phyloP scores from a whole-genome alignment of 2,329 filamentous ascomycete species.

The Fusarium paranaense region DNA sequence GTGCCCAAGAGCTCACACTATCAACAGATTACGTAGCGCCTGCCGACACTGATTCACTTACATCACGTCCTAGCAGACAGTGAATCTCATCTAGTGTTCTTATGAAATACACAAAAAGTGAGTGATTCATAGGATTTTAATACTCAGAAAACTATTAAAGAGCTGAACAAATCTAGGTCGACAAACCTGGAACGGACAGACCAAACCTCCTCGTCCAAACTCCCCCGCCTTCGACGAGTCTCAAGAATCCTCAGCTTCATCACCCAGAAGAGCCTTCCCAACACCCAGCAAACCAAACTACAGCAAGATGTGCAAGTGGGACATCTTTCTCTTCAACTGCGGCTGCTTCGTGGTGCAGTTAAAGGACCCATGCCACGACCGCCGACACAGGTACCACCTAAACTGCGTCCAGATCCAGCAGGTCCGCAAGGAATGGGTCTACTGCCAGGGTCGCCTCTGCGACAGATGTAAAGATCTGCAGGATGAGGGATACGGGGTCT shows the following conservation, averaged over 20 bases:
- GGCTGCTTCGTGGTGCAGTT: conserved; percentile 14
- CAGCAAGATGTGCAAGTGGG: conserved; percentile 30
- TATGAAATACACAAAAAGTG: neutral
- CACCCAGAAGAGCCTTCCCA: neutral
- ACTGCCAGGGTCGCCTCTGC: conserved; percentile 20
- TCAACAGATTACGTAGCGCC: neutral
- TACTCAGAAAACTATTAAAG: neutral
- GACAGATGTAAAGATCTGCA: neutral
- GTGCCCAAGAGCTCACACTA: neutral
- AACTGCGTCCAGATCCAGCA: conserved; percentile 27
- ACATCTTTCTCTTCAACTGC: conserved; percentile 25
- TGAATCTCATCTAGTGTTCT: neutral
- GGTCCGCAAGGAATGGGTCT: conserved; percentile 24
- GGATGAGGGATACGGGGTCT: neutral
- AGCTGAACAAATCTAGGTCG: neutral
- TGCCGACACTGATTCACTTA: neutral
- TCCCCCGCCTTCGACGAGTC: neutral
- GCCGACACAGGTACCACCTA: conserved; percentile 10
- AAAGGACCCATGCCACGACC: conserved; percentile 25
- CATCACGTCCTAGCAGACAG: neutral
- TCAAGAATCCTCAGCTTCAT: neutral
- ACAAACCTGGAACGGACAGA: neutral
- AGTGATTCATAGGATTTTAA: neutral
- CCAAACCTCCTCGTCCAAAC: neutral
- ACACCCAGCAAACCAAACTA: neutral